These are phyloP conservation scores for Alternaria sp. DNA, from an alignment of 2,329 filamentous ascomycete species.

Conservation along the genomic window DNA sequence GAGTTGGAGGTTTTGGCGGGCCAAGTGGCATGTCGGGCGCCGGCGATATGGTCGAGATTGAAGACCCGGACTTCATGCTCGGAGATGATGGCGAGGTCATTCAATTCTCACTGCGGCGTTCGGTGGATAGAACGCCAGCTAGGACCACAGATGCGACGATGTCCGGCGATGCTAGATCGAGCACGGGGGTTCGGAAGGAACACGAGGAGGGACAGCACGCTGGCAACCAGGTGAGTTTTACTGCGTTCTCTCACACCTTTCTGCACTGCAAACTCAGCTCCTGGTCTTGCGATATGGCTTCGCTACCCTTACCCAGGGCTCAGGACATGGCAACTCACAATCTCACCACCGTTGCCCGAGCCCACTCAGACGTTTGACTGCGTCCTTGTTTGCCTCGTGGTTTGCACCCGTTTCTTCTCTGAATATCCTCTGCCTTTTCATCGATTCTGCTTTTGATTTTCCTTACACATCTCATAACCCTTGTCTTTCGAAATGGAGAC, in stretches of 20 bases:
- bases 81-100: slow-evolving; percentile 68
- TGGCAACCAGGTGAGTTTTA: slow-evolving; percentile 50
- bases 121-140: slow-evolving; percentile 27
- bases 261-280: slow-evolving; percentile 1
- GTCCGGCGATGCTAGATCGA: slow-evolving; percentile 48
- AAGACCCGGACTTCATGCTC: slow-evolving; percentile 66
- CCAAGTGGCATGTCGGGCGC: slow-evolving; percentile 38
- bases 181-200: slow-evolving; percentile 54
- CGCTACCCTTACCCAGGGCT: neutral
- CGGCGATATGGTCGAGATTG: slow-evolving; percentile 55
- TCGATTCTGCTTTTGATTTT: neutral
- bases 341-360: slow-evolving; percentile 3
- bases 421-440: neutral
- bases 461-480: neutral
- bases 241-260: slow-evolving; percentile 17
- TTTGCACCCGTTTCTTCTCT: neutral
- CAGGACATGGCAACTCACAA: slow-evolving; percentile 10
- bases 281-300: neutral
- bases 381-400: neutral
- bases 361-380: neutral
- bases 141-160: slow-evolving; percentile 21
- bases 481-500: slow-evolving; percentile 15
- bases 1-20: slow-evolving; percentile 48
- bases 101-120: slow-evolving; percentile 50
- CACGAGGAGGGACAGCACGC: slow-evolving; percentile 53